Base-by-base conservation (phyloP, 306 rosid genomes). In the Corylus avellana region DNA sequence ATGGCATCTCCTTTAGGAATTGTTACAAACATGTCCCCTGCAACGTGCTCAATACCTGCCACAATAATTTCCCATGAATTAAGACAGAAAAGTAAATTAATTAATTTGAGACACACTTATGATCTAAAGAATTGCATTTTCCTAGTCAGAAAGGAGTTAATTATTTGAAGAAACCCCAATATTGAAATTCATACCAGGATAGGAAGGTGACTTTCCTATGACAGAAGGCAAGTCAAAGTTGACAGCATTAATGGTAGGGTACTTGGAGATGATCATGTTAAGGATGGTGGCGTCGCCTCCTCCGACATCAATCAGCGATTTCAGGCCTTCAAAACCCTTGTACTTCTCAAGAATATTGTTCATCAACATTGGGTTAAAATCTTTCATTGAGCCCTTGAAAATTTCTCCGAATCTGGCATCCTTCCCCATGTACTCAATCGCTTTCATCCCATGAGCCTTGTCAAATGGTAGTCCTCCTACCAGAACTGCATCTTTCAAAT, bases 191-290 rank as follows among this genome's bases (percentile, higher is more conserved):
- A 56, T 70, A 83, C 78, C 67, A 4, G 78, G 73, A 76, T 64
- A 50, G 50, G 53, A 20, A 53, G 87, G 63, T n/a, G 74, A 77
- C 1, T 49, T 80, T 3, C 67, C 77, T 8, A 73, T 17, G 18
- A 84, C 39, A 7, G 73, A 8, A 49, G 84, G 37, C 76, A 84
- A 67, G 70, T 80, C 87, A 77, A 57, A 84, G 87, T 77, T 77
- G 79, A 77, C 62, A 48, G 76, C 82, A 61, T 64, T 77, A 72
- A 77, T 58, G 6, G 76, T 11, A 80, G 84, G 84, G 82, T 77
- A 39, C 70, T 66, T 77, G 63, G 74, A 72, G 76, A 77, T 44
- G 47, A 80, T 84, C 77, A 42, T 84, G 75, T 80, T 73, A 39
- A 80, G 79, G 50, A 72, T 39, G 44, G 61, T 56, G 10, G 74